A percentile compares a stretch with the other conserved stretches of the same genome.
Conservation (phyloP, 2,329 filamentous ascomycete genomes). For the Sporothrix globosa region DNA sequence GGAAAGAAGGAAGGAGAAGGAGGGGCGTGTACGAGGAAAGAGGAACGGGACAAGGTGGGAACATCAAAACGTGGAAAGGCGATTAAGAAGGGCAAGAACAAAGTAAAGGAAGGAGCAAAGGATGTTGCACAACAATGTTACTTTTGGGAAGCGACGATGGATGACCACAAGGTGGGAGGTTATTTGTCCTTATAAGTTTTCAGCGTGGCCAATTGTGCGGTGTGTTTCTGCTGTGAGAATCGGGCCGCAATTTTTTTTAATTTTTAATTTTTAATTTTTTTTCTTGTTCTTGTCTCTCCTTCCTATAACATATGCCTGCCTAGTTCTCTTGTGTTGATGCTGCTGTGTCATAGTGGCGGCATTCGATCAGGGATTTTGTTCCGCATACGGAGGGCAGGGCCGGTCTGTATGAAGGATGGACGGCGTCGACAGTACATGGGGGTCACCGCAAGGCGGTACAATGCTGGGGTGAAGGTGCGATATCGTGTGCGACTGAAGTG, state of each 20-base stretch:
- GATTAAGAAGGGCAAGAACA: background rate
- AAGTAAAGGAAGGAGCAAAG: background rate
- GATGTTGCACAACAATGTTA: background rate
- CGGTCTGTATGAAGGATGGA: background rate
- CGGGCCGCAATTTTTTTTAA: background rate
- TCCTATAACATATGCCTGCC: slow-evolving; percentile 7
- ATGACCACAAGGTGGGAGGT: background rate
- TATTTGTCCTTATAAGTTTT: background rate
- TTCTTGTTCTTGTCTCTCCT: background rate
- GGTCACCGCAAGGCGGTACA: slow-evolving; percentile 23
- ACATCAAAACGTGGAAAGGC: background rate
- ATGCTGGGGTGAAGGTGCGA: background rate
- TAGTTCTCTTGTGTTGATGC: slow-evolving; percentile 2
- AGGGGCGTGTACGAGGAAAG: slow-evolving; percentile 1
- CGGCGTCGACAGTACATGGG: slow-evolving; percentile 15
- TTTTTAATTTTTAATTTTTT: background rate
- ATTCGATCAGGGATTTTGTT: slow-evolving; percentile 6
- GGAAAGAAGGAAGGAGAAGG: slow-evolving; percentile 1
- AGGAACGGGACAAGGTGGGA: background rate
- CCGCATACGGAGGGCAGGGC: slow-evolving; percentile 26
- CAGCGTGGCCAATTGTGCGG: background rate
- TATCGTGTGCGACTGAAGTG: background rate
- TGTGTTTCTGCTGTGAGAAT: background rate
- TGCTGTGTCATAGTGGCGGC: slow-evolving; percentile 9
- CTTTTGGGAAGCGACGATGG: slow-evolving; percentile 17